A percentile compares a stretch with the other conserved stretches of the same genome.
Conservation (phyloP, 495 filamentous ascomycete species). For the Lasiosphaeria miniovina region DNA sequence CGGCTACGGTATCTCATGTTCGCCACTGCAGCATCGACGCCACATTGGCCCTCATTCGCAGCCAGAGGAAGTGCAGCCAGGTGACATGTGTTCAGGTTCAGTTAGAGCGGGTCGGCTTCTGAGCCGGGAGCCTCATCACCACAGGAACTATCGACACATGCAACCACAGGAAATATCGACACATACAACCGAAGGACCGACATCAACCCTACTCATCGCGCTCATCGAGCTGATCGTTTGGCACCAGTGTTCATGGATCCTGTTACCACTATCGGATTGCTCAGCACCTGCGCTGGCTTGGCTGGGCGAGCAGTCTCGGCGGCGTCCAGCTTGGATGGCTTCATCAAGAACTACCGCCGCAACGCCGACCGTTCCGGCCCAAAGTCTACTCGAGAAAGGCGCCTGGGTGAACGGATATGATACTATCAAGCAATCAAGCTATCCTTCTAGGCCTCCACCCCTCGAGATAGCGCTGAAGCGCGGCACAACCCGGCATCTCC, state of each 20-base stretch:
- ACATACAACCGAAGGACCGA: background rate
- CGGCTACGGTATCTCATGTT: background rate
- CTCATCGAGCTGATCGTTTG: background rate
- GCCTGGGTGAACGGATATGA: background rate
- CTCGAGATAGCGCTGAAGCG: background rate
- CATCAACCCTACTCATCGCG: background rate
- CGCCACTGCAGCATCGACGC: background rate
- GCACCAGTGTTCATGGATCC: background rate
- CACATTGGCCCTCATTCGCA: background rate
- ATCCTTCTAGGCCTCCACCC: background rate
- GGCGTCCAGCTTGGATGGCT: background rate
- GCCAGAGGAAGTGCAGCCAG: background rate
- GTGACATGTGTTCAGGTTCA: background rate
- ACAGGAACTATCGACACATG: background rate
- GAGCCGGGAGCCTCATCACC: background rate
- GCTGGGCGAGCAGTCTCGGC: background rate
- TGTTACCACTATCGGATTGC: background rate
- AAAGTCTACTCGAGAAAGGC: background rate
- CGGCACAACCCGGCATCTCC: background rate
- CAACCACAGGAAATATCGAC: background rate
- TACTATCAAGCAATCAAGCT: background rate
- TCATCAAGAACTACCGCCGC: background rate
- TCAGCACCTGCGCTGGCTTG: conserved; percentile 1
- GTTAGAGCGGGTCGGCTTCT: background rate
- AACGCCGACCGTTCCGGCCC: conserved; percentile 1